These are phyloP conservation scores for Erodium maritimum DNA, from an alignment of 345 rosid genomes.

Conservation along the genomic window DNA sequence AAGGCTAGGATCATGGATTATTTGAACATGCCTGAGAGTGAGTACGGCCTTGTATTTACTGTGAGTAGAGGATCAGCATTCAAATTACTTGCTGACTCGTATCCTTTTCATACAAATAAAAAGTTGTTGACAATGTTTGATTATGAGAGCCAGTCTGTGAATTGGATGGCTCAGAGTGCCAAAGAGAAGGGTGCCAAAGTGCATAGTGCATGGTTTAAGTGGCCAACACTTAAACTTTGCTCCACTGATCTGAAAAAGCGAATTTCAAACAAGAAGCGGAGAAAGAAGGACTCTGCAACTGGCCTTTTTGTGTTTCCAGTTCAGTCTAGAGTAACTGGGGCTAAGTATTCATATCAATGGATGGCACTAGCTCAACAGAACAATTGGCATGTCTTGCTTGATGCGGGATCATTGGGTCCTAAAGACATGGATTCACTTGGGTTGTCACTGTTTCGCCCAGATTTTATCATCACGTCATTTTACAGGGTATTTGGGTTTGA, in stretches of 20 bases:
- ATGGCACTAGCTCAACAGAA: conserved; percentile 99
- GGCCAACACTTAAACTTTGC: conserved; percentile 97
- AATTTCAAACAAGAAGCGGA: conserved; percentile 63
- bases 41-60: conserved; percentile 95
- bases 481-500: conserved; percentile 92
- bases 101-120: conserved; percentile 93
- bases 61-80: conserved; percentile 99
- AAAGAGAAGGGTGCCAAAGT: conserved; percentile 91
- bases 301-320: conserved; percentile 98
- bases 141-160: conserved; percentile 93
- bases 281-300: conserved; percentile 79
- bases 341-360: conserved; percentile 98
- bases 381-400: conserved; percentile 97
- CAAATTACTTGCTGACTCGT: conserved; percentile 83
- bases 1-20: conserved; percentile 90
- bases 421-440: conserved; percentile 99
- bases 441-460: conserved; percentile 87
- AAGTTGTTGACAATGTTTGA: conserved; percentile 94
- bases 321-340: conserved; percentile 91
- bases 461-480: conserved; percentile 91
- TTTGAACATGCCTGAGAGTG: conserved; percentile 92
- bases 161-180: conserved; percentile 96
- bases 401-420: conserved; percentile 97
- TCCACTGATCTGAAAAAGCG: conserved; percentile 90
- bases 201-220: conserved; percentile 85